Percentiles rank a stretch among this genome's conserved stretches.
These are phyloP conservation scores for Lepiota brunneoincarnata DNA, from an alignment of 768 basidiomycete genomes.

Conservation along the genomic window DNA sequence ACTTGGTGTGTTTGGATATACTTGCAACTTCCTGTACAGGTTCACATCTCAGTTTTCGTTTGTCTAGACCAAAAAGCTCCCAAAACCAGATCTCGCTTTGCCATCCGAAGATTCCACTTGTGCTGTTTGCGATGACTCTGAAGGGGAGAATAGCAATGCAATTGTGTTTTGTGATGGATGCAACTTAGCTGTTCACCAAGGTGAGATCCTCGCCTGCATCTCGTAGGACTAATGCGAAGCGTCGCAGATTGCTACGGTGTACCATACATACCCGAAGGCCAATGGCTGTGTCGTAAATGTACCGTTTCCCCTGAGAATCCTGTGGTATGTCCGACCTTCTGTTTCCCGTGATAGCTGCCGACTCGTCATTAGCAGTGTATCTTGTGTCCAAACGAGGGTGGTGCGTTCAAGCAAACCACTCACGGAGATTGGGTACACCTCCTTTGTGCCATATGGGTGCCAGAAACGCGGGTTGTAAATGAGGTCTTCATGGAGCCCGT, in stretches of 20 bases:
- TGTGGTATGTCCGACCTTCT: slow-evolving; percentile 59
- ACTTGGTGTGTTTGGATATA: slow-evolving; percentile 56
- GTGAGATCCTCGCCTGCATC: slow-evolving; percentile 30
- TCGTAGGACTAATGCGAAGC: not conserved
- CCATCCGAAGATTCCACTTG: slow-evolving; percentile 96
- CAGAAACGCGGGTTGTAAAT: slow-evolving; percentile 90
- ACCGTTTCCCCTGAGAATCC: slow-evolving; percentile 96
- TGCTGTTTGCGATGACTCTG: slow-evolving; percentile 96
- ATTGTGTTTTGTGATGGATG: slow-evolving; percentile 99
- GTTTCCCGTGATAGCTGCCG: not conserved
- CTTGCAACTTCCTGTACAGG: not conserved
- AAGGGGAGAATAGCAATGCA: slow-evolving; percentile 97
- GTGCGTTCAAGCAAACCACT: slow-evolving; percentile 96
- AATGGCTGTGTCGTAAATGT: slow-evolving; percentile 98
- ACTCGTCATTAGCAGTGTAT: slow-evolving; percentile 69
- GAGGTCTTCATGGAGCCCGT: slow-evolving; percentile 99
- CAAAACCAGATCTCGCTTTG: slow-evolving; percentile 82
- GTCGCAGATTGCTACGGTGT: slow-evolving; percentile 93
- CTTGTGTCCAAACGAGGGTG: slow-evolving; percentile 95
- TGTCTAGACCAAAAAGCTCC: slow-evolving; percentile 87
- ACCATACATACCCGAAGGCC: slow-evolving; percentile 98
- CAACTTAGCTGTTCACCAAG: slow-evolving; percentile 99
- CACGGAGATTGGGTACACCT: slow-evolving; percentile 95
- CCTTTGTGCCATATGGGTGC: slow-evolving; percentile 96
- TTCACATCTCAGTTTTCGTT: slow-evolving; percentile 3